Conservation (phyloP, 257 asterid genomes). For the Nicotiana benthamiana region DNA sequence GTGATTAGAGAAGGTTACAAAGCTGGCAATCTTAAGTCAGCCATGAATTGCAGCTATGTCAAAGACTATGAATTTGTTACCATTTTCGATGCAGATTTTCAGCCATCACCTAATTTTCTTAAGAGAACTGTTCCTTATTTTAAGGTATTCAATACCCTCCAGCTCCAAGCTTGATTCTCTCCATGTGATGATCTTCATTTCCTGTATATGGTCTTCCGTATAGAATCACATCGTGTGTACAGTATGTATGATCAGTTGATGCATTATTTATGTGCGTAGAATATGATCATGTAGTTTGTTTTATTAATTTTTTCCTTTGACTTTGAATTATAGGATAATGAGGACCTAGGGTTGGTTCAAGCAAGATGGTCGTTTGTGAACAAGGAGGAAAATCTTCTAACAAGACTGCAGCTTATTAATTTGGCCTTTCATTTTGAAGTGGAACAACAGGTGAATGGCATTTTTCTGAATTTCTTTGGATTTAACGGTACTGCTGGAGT, state of each 20-base stretch:
- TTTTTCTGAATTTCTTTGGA: constrained; percentile 83
- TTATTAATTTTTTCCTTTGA: not conserved
- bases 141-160: constrained; percentile 40
- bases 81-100: constrained; percentile 92
- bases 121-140: constrained; percentile 71
- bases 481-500: constrained; percentile 97
- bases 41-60: constrained; percentile 89
- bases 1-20: constrained; percentile 89
- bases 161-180: not conserved
- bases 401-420: constrained; percentile 77
- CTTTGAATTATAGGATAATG: constrained; percentile 60
- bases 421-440: constrained; percentile 96
- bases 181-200: not conserved
- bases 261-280: not conserved
- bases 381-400: constrained; percentile 82
- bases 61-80: constrained; percentile 89
- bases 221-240: not conserved
- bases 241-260: not conserved
- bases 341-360: constrained; percentile 85
- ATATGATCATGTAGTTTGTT: not conserved
- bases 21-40: constrained; percentile 92
- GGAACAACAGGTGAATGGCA: constrained; percentile 92
- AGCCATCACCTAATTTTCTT: constrained; percentile 84
- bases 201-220: not conserved
- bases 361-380: constrained; percentile 98